Base-by-base conservation (phyloP, 2,329 filamentous ascomycete genomes). In the Sporothrix inflata region DNA sequence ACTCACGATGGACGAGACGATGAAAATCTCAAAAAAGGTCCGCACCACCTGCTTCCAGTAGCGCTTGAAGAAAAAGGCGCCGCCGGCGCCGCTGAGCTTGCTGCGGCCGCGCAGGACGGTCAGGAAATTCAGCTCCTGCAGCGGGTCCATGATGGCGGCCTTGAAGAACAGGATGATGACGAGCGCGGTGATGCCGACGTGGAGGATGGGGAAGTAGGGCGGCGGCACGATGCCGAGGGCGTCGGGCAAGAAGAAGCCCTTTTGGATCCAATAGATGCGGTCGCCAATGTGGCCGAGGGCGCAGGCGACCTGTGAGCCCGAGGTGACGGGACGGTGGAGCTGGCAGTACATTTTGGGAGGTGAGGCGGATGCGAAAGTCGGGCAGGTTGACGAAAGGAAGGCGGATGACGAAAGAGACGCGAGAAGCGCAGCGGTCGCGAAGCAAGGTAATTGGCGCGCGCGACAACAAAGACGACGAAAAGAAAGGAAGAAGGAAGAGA, bases 141-240 rank as follows among this genome's bases (percentile, higher is more conserved):
- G 24, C 1, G 72, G 57, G 47, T 66, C 57, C 55, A 71, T 4
- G 24, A 73, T 3, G 8, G 61, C 1, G 9, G 65, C 61, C 65
- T 68, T 72, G 63, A 30, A 24, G 8, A 72, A 2, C 7, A 72
- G 30, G 38, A 72, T 11, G 27, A 38, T 7, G 21, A 72, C 55
- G 45, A 73, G 63, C 21, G 34, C 55, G 6, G 72, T 73, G 47
- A 73, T 61, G 38, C 65, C 55, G 70, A 73, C 65, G 57, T 73
- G 72, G 21, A 73, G 63, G n/a, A 73, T 69, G 34, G 72, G 72
- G 24, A 73, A 73, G 66, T 73, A 73, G 38, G 72, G 72, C 60
- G 72, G 72, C 14, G 72, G 72, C 42, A 73, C 72, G 51, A 73
- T 24, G 66, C 72, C 72, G 34, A 73, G 69, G 16, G 57, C 47